Evolutionary conservation across 179 eudicot species (phyloP).

Genomic region (Corrigiola litoralis): DNA sequence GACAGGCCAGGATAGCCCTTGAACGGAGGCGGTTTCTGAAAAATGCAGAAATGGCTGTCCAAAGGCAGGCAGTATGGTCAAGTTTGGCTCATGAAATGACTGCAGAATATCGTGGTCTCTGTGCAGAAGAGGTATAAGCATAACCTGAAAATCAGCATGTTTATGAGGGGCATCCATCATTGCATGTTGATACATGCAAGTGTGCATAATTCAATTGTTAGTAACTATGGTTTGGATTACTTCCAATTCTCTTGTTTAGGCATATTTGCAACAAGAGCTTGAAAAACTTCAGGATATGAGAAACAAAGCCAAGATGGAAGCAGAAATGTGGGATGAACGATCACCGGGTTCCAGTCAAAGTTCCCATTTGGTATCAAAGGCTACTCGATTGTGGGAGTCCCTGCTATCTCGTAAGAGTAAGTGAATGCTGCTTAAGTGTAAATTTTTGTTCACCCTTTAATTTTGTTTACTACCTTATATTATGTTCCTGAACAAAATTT

Average conservation of each 20-base stretch:
- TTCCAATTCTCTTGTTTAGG: conserved; percentile 40
- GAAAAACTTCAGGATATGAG: conserved; percentile 89
- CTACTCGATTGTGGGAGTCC: conserved; percentile 95
- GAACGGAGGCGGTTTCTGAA: conserved; percentile 79
- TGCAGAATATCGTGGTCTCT: conserved; percentile 95
- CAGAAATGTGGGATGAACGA: conserved; percentile 96
- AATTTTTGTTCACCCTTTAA: background rate
- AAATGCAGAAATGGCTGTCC: conserved; percentile 90
- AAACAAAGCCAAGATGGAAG: conserved; percentile 93
- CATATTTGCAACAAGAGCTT: conserved; percentile 95
- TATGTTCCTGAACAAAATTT: background rate
- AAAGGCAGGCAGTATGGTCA: conserved; percentile 94
- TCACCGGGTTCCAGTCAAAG: conserved; percentile 91
- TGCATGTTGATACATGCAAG: background rate
- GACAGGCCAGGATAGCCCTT: conserved; percentile 94
- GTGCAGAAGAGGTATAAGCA: conserved; percentile 89
- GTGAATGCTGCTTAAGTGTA: conserved; percentile 15
- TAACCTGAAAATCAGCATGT: background rate
- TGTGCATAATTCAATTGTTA: too few relatives aligned
- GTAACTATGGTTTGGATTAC: background rate
- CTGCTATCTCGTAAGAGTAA: conserved; percentile 81
- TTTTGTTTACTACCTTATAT: background rate
- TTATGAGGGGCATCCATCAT: background rate
- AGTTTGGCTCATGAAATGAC: conserved; percentile 98
- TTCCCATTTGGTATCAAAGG: conserved; percentile 94